Base-by-base conservation (phyloP, 176 grass and related monocot genomes). In the Eleusine coracana region DNA sequence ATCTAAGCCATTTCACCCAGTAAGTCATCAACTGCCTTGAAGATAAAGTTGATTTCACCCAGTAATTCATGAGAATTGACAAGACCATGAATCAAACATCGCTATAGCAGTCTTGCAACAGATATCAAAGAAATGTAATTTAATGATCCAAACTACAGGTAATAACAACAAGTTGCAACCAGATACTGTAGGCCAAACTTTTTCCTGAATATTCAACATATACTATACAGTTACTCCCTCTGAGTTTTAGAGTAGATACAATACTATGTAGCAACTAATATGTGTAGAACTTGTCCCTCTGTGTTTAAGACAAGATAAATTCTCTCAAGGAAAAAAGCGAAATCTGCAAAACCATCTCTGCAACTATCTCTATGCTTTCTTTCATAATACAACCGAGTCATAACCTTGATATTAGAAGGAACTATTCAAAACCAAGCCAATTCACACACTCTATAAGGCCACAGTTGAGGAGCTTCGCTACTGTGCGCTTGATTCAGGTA, bases 281-380 rank as follows among this genome's bases (percentile, higher is more conserved):
- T 64, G 61, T 75, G n/a, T 44, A 73, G 67, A 83, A 63, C 25
- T 29, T 63, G 60, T 63, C 62, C 34, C 15, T 14, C 9, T 70
- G 54, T 36, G 51, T 12, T 37, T 68, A 63, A 61, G 40, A 58
- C 38, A 85, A 73, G 31, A 74, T 45, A 51, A 38, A 70, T 74
- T 50, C 50, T 79, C 6, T 17, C 15, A 15, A 20, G 15, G 0
- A 12, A 64, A 74, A 79, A 89, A n/a, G 7, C 5, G 7, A 75
- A 64, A 48, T 6, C 58, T 7, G 4, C 81, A 80, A 89, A 87
- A 83, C 41, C 69, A 55, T 80, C 51, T 90, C 60, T 69, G 10
- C 80, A 44, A 3, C 82, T 81, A 81, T 18, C n/a, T 80, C 87
- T 90, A 68, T 44, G 69, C 8, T 82, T 48, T 78, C 78, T 77